Base-by-base conservation (phyloP, 805 yeast genomes). In the Cyberlindnera xylosilytica region DNA sequence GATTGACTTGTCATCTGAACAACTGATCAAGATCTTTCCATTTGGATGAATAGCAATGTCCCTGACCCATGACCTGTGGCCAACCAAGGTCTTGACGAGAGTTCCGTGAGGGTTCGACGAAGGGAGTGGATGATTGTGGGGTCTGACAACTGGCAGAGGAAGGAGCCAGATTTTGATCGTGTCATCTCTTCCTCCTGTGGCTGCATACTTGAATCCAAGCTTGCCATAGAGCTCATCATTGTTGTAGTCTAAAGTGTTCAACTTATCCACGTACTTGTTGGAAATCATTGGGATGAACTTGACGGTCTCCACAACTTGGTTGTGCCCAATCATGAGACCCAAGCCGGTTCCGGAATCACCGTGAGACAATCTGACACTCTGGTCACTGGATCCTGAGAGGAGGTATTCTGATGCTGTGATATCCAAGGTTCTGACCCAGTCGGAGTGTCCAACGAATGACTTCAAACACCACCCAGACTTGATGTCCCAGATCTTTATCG, bases 51-150 rank as follows among this genome's bases (percentile, higher is more conserved):
- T 64, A 9, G 68, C 66, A 6, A 89, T 54, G 7, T 79, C 75
- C 47, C 83, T 76, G 1, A 91, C 84, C 98, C 98, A 90, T 9
- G 93, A 85, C 38, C 79, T 78, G 62, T 90, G 97, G 2, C 93
- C 97, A 6, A 64, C 54, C 10, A 87, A 64, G 16, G 79, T 78
- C 19, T 72, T 68, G 1, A 87, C 54, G 20, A 77, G 64, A 52
- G 69, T 72, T 3, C 86, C 91, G 36, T 80, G 77, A 1, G 85
- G 78, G 53, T 79, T 74, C 17, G 75, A 62, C 0, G 79, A 63
- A 0, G 88, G 85, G 32, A 76, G 63, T 7, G 85, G 83, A 17
- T 70, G 64, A 20, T 78, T 61, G 52, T 76, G 77, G 3, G 81
- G 74, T 24, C 74, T 62, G n/a, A 78, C 43, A 8, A 66, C 69